Percentiles rank a stretch among this genome's conserved stretches.
phyloP scores from a whole-genome alignment of 345 rosid species.

The Eucalyptus tenuipes region DNA sequence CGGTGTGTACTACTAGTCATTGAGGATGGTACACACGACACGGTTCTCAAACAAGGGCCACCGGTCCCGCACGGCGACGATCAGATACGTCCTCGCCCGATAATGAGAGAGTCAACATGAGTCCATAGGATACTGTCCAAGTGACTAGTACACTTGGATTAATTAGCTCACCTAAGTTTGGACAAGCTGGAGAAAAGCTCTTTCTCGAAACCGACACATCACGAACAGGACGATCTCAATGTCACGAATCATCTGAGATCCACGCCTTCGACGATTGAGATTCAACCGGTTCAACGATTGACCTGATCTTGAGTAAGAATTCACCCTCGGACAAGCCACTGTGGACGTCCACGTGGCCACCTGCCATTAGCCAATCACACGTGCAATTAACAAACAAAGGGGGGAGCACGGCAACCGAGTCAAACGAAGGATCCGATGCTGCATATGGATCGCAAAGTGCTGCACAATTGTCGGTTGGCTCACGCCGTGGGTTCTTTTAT shows the following conservation, averaged over 20 bases:
- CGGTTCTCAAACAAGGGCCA: background rate
- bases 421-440: background rate
- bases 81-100: rapidly evolving
- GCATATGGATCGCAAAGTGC: background rate
- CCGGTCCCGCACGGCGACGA: background rate
- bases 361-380: background rate
- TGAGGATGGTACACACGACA: rapidly evolving
- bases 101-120: background rate
- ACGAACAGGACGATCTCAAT: background rate
- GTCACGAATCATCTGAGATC: background rate
- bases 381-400: background rate
- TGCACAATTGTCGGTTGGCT: background rate
- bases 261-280: background rate
- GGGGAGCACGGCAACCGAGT: background rate
- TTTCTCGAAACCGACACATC: background rate
- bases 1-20: background rate
- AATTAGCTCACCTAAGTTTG: background rate
- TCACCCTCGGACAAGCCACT: background rate
- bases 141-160: background rate
- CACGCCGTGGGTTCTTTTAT: background rate
- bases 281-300: background rate
- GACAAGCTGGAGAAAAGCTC: background rate
- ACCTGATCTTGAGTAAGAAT: background rate
- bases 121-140: background rate
- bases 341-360: background rate